Evolutionary conservation across 768 basidiomycete genomes (phyloP), one percentile per base, ranked within the genome.

Genomic region (Termitomyces sp.): DNA sequence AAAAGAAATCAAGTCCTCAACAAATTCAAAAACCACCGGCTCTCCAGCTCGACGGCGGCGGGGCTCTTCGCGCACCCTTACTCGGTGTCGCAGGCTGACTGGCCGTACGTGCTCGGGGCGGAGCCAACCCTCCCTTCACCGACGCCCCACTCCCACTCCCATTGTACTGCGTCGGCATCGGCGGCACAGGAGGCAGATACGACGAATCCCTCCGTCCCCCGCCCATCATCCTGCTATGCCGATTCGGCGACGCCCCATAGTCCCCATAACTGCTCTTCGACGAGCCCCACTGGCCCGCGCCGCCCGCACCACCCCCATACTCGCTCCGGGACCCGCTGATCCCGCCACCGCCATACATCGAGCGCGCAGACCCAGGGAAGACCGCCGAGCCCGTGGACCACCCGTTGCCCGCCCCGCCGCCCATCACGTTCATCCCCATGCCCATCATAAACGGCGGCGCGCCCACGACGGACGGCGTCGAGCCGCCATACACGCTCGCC

Each of bases 211-310:
- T 60, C 5, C 61, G 37, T 49, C 54, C 59, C 56, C 62, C 48
- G n/a, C 60, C 52, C 51, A 54, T 62, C 59, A 18, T 54, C 49
- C 60, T 71, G 53, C 60, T 69, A 59, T 48, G 51, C 56, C 57
- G 66, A 51, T 59, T 57, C 42, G 70, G 65, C 22, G 79, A 66
- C 20, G 80, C 75, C 8, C 82, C 81, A 65, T 85, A 83, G 8
- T 87, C 87, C 13, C 88, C 91, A 64, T 91, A 91, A 48, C 81
- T 84, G 63, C 86, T 91, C 62, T 79, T 78, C 44, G 87, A 80
- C 22, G 79, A 77, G 59, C 66, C 76, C 80, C 80, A 81, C 13
- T 54, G 59, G 0, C 73, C 76, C 72, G 81, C 84, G 10, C 74
- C 73, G 6, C 72, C 74, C 5, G 36, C 73, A 22, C 67, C 72